phyloP scores from a whole-genome alignment of 805 yeast genomes.

The Lachancea cidri region DNA sequence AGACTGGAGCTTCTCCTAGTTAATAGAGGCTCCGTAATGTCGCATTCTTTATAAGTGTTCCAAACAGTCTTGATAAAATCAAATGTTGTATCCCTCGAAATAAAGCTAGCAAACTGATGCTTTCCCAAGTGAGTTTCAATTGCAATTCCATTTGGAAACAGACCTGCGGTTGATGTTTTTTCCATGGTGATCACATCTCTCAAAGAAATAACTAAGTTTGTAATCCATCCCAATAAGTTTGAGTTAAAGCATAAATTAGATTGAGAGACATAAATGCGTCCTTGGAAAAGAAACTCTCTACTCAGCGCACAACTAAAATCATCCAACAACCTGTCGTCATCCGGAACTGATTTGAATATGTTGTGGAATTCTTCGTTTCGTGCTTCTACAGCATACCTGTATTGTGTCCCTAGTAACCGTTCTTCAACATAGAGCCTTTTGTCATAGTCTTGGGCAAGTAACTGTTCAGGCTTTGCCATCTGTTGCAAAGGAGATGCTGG shows the following conservation, averaged over 20 bases:
- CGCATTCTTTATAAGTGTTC: conserved; percentile 36
- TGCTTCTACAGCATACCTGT: conserved; percentile 57
- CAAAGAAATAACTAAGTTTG: conserved; percentile 66
- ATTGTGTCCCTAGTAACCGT: conserved; percentile 50
- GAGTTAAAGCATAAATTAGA: conserved; percentile 80
- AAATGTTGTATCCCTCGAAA: conserved; percentile 72
- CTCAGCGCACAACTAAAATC: conserved; percentile 89
- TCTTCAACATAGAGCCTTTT: conserved; percentile 52
- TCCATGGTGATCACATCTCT: conserved; percentile 61
- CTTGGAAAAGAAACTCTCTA: conserved; percentile 82
- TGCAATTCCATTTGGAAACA: conserved; percentile 85
- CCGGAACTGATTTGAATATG: conserved; percentile 61
- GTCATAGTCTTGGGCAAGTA: conserved; percentile 19
- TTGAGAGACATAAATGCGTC: conserved; percentile 77
- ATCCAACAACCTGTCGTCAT: conserved; percentile 68
- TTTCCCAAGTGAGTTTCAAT: conserved; percentile 59
- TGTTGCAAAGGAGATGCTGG: conserved; percentile 16
- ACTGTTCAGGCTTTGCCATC: conserved; percentile 21
- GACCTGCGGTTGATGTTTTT: conserved; percentile 78
- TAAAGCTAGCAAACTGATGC: conserved; percentile 82
- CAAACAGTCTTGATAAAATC: conserved; percentile 66
- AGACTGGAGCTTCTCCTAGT: neutral
- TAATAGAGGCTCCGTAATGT: neutral
- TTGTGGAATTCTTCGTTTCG: conserved; percentile 75
- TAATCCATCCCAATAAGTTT: conserved; percentile 78